Evolutionary conservation across 1,139 yeast species (phyloP).

Genomic region (Debaryomycetaceae sp.): DNA sequence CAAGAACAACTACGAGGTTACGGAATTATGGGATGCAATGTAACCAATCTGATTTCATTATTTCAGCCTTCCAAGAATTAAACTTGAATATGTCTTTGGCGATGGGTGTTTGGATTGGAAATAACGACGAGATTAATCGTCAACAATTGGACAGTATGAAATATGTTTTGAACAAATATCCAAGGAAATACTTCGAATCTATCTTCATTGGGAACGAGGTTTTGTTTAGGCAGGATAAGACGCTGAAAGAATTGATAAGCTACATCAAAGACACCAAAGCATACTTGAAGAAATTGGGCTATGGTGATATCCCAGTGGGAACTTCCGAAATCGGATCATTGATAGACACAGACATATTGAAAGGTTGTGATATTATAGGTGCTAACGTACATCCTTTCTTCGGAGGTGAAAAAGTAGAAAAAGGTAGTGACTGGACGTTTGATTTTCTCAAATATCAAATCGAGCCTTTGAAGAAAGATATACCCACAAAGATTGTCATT

Average conservation of each 20-base stretch:
- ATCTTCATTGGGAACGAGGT: conserved; percentile 65
- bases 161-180: conserved; percentile 39
- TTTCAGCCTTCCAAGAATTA: conserved; percentile 51
- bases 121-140: conserved; percentile 34
- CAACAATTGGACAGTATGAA: conserved; percentile 45
- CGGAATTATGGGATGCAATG: conserved; percentile 66
- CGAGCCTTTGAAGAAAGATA: conserved; percentile 21
- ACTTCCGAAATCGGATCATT: conserved; percentile 54
- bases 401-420: conserved; percentile 51
- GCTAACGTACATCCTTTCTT: conserved; percentile 70
- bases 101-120: conserved; percentile 64
- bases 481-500: conserved; percentile 35
- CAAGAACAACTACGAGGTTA: conserved; percentile 55
- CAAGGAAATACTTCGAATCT: conserved; percentile 45
- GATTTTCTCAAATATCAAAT: conserved; percentile 47
- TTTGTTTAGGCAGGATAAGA: conserved; percentile 50
- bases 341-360: conserved; percentile 30
- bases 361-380: conserved; percentile 53
- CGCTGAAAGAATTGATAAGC: conserved; percentile 31
- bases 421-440: conserved; percentile 52
- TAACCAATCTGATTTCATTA: conserved; percentile 48
- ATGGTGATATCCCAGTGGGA: conserved; percentile 45
- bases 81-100: conserved; percentile 55
- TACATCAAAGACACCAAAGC: conserved; percentile 43
- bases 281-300: conserved; percentile 30